phyloP scores from a whole-genome alignment of 768 basidiomycete species.

The Boletus pseudopeckii region DNA sequence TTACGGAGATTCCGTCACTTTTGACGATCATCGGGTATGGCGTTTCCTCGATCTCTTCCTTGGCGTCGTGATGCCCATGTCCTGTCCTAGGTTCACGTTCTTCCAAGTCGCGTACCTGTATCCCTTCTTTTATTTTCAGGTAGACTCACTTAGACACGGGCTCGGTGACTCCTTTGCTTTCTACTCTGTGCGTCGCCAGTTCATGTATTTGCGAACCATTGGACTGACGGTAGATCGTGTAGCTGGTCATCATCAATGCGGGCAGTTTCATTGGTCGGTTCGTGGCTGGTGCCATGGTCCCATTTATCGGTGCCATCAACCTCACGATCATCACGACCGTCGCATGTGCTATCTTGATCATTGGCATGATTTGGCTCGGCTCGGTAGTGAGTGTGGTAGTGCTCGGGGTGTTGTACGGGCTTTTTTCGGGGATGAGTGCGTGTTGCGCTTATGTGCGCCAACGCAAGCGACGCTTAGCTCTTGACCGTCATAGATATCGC shows the following conservation, averaged over 20 bases:
- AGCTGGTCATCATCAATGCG: conserved; percentile 54
- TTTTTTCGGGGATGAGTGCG: conserved; percentile 46
- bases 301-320: conserved; percentile 43
- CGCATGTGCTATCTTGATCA: conserved; percentile 38
- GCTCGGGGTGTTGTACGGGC: conserved; percentile 45
- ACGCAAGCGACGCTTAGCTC: not conserved
- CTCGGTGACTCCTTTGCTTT: conserved; percentile 46
- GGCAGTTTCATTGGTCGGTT: conserved; percentile 47
- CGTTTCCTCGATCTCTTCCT: not conserved
- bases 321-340: conserved; percentile 36
- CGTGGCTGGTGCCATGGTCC: conserved; percentile 38
- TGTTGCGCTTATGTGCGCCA: not conserved
- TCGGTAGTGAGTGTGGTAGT: conserved; percentile 37
- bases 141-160: conserved; percentile 50
- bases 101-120: conserved; percentile 44
- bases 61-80: not conserved
- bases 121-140: conserved; percentile 57
- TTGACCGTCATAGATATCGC: conserved; percentile 30
- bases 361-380: conserved; percentile 43
- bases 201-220: not conserved
- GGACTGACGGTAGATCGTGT: not conserved
- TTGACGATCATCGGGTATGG: conserved; percentile 23
- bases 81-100: conserved; percentile 15
- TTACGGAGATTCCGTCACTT: conserved; percentile 23
- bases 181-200: conserved; percentile 41